Conservation (phyloP, 2,329 filamentous ascomycete species). For the Colletotrichum magnum region DNA sequence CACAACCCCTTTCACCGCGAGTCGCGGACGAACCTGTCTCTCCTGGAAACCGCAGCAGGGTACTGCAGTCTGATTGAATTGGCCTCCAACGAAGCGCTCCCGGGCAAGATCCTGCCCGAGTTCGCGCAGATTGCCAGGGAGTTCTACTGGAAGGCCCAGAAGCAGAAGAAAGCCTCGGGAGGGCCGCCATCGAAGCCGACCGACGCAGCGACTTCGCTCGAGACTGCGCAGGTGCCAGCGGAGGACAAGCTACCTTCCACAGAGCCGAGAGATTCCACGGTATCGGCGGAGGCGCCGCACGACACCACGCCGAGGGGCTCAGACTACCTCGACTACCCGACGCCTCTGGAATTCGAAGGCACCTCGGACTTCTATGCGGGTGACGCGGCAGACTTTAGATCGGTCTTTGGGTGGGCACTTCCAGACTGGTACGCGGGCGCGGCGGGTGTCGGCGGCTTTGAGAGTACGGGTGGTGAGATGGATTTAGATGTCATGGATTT, state of each 20-base stretch:
- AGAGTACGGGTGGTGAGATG: background rate
- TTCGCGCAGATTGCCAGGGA: slow-evolving; percentile 33
- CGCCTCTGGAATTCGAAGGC: background rate
- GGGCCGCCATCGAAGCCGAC: background rate
- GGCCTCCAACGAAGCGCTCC: slow-evolving; percentile 36
- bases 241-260: too few species aligned
- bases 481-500: background rate
- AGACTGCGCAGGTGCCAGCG: too few species aligned
- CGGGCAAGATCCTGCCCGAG: slow-evolving; percentile 32
- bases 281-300: background rate
- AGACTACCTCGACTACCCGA: background rate
- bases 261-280: background rate
- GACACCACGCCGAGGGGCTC: background rate
- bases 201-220: too few species aligned
- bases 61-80: slow-evolving; percentile 40
- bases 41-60: slow-evolving; percentile 39
- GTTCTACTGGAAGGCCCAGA: background rate
- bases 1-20: slow-evolving; percentile 43
- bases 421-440: background rate
- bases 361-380: background rate
- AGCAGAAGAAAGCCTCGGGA: background rate
- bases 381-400: background rate
- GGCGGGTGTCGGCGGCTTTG: background rate
- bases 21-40: slow-evolving; percentile 36
- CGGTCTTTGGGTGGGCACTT: background rate